These are phyloP conservation scores for Phytopythium ostracodes DNA, from an alignment of 352 stramenopile species.

Conservation along the genomic window DNA sequence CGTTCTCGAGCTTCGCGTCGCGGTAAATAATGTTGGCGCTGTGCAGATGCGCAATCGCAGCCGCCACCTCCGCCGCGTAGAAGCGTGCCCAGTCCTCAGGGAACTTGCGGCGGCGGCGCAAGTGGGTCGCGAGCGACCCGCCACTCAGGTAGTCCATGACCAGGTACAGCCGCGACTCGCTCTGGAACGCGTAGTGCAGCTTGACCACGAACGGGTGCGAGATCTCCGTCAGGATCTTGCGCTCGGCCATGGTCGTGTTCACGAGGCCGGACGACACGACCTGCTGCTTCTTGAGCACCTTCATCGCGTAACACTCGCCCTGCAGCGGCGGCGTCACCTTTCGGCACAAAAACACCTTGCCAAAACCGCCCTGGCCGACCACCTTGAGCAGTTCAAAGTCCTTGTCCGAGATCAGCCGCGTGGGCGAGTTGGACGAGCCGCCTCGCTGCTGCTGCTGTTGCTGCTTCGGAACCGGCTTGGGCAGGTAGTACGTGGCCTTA, in stretches of 20 bases:
- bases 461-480: constrained; percentile 57
- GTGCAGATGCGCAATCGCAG: constrained; percentile 89
- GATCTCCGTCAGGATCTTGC: constrained; percentile 91
- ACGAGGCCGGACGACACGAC: constrained; percentile 89
- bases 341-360: constrained; percentile 97
- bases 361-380: constrained; percentile 96
- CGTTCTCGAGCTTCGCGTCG: constrained; percentile 95
- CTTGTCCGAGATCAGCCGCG: constrained; percentile 68
- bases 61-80: constrained; percentile 94
- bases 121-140: constrained; percentile 86
- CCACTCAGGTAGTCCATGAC: constrained; percentile 93
- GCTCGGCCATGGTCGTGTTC: constrained; percentile 93
- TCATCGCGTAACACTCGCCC: constrained; percentile 98
- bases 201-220: constrained; percentile 93
- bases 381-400: constrained; percentile 98
- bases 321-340: constrained; percentile 89
- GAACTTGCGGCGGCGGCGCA: constrained; percentile 88
- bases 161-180: constrained; percentile 89
- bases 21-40: constrained; percentile 95
- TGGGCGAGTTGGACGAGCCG: constrained; percentile 17
- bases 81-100: constrained; percentile 89
- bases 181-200: constrained; percentile 95
- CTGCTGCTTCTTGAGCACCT: constrained; percentile 94
- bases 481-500: constrained; percentile 79
- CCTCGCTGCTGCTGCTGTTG: constrained; percentile 8